These are phyloP conservation scores for Porphyrellus sp. DNA, from an alignment of 1,284 basidiomycete genomes.

Conservation along the genomic window DNA sequence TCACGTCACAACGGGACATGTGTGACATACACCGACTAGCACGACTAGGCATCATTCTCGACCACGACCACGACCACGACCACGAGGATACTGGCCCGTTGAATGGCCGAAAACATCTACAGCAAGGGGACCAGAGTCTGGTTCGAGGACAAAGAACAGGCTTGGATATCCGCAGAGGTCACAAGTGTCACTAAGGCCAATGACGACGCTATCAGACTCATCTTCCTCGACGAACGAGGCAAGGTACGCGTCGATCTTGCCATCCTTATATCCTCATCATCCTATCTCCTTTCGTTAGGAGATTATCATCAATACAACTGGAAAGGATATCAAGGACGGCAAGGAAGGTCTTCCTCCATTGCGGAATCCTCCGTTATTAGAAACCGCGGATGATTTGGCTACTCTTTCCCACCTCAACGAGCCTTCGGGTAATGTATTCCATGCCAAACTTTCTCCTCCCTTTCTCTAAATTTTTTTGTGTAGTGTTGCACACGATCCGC, in stretches of 20 bases:
- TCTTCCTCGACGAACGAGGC: constrained; percentile 82
- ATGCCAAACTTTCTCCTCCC: neutral
- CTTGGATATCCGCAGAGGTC: constrained; percentile 90
- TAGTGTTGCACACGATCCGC: constrained; percentile 94
- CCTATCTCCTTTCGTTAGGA: constrained; percentile 49
- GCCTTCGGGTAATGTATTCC: constrained; percentile 72
- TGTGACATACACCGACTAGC: neutral
- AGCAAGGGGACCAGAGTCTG: constrained; percentile 81
- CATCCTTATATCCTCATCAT: constrained; percentile 10
- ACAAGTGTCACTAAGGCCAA: constrained; percentile 56
- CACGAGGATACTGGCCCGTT: constrained; percentile 25
- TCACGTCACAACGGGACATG: constrained; percentile 25
- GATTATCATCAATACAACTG: constrained; percentile 72
- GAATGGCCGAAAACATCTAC: constrained; percentile 84
- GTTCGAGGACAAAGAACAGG: constrained; percentile 91
- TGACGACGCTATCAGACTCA: constrained; percentile 72
- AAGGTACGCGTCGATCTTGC: constrained; percentile 53
- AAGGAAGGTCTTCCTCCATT: constrained; percentile 83
- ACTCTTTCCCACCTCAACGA: constrained; percentile 98
- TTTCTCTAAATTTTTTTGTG: constrained; percentile 2
- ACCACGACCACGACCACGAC: constrained; percentile 15
- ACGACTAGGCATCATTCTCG: constrained; percentile 3
- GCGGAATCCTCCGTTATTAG: constrained; percentile 93
- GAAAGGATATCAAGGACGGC: constrained; percentile 71
- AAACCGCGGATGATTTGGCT: constrained; percentile 97